Conservation (phyloP, 345 rosid species). For the Mangifera indica region DNA sequence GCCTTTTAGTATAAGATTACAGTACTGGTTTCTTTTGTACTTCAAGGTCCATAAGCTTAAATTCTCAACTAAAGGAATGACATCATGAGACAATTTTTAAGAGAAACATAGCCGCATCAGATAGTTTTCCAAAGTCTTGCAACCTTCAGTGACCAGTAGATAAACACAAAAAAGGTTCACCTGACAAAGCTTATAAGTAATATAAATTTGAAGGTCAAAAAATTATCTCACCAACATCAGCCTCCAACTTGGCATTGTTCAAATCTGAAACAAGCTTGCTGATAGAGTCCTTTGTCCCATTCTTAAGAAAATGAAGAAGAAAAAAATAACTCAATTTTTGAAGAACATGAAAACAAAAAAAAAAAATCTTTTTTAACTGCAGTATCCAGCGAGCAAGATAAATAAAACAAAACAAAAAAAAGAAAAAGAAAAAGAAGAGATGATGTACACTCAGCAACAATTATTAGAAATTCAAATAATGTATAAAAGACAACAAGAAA, state of each 20-base stretch:
- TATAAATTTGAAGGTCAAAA: background rate
- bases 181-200: background rate
- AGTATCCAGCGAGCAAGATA: background rate
- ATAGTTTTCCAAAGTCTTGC: background rate
- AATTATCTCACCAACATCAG: conserved; percentile 75
- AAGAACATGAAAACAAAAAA: conserved; percentile 13
- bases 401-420: no score
- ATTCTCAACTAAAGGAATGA: background rate
- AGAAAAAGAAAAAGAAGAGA: no score
- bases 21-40: no score
- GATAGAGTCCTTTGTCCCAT: conserved; percentile 91
- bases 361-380: conserved; percentile 8
- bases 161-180: background rate
- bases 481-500: background rate
- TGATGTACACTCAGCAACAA: background rate
- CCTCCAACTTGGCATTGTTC: conserved; percentile 76
- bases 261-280: conserved; percentile 87
- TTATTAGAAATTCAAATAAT: background rate
- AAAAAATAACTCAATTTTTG: conserved; percentile 7
- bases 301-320: conserved; percentile 40
- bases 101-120: background rate
- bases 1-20: background rate
- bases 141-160: conserved; percentile 3
- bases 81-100: background rate
- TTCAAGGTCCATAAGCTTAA: background rate